phyloP scores from a whole-genome alignment of 176 grass and related monocot species.

The Chrysopogon serrulatus region DNA sequence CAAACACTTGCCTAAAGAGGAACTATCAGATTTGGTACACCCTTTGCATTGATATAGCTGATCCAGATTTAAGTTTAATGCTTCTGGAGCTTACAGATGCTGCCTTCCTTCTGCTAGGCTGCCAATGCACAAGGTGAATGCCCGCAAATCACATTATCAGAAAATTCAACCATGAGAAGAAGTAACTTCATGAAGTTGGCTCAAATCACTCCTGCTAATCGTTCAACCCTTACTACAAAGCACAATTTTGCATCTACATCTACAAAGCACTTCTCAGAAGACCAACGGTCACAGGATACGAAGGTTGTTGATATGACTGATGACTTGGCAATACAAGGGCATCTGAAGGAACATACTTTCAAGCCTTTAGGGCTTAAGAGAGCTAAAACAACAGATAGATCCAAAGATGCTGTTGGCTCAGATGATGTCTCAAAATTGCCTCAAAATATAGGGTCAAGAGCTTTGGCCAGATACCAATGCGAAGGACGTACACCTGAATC shows the following conservation, averaged over 20 bases:
- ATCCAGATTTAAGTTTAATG: constrained; percentile 19
- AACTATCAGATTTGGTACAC: constrained; percentile 51
- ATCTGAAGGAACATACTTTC: constrained; percentile 9
- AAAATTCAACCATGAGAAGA: constrained; percentile 35
- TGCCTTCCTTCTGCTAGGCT: constrained; percentile 48
- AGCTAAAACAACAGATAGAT: constrained; percentile 44
- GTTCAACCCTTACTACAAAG: constrained; percentile 56
- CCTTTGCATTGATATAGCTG: constrained; percentile 16
- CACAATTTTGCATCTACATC: constrained; percentile 17
- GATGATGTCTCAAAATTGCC: constrained; percentile 27
- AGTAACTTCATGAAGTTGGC: constrained; percentile 49
- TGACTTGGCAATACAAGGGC: constrained; percentile 17
- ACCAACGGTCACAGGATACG: constrained; percentile 30
- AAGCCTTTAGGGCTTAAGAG: constrained; percentile 55
- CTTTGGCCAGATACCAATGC: constrained; percentile 12
- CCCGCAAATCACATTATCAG: constrained; percentile 23
- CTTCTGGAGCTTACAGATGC: constrained; percentile 23
- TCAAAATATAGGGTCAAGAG: constrained; percentile 30
- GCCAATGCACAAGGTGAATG: constrained; percentile 35
- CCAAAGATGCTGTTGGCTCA: constrained; percentile 2
- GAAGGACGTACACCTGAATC: constrained; percentile 19
- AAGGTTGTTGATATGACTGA: constrained; percentile 46
- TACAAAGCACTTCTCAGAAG: constrained; percentile 30
- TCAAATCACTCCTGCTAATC: constrained; percentile 80
- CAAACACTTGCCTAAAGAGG: constrained; percentile 33